Conservation (phyloP, 2,329 filamentous ascomycete species). For the Botrytis deweyae region DNA sequence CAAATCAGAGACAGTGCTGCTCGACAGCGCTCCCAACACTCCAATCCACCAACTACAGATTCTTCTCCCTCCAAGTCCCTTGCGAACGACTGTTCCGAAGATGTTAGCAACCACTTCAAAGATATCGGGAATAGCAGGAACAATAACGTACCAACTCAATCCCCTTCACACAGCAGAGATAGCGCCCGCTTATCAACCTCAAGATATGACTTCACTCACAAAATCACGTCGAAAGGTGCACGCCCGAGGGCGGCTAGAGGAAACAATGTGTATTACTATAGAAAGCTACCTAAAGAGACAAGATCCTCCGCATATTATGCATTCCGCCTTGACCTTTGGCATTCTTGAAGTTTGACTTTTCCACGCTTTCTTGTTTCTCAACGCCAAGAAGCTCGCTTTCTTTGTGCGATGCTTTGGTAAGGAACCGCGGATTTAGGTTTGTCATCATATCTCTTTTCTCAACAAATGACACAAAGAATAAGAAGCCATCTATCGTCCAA, state of each 20-base stretch:
- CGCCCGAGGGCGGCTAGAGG: background rate
- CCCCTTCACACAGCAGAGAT: no score
- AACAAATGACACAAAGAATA: background rate
- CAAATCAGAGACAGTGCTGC: background rate
- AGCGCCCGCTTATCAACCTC: background rate
- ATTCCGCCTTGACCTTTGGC: background rate
- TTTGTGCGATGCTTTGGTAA: background rate
- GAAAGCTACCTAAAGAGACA: background rate
- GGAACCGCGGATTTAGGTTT: background rate
- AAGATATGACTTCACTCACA: background rate
- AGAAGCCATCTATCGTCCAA: background rate
- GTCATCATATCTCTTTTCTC: background rate
- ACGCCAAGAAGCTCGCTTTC: background rate
- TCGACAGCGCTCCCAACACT: no score
- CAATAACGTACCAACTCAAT: background rate
- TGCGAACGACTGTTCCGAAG: no score
- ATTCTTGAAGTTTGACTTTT: background rate
- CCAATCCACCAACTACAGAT: background rate
- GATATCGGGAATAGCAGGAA: no score
- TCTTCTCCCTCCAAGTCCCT: background rate
- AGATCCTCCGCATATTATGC: background rate
- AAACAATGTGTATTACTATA: background rate
- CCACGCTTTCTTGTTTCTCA: background rate
- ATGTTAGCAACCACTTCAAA: background rate
- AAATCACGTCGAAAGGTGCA: background rate